Conservation (phyloP, 2,329 filamentous ascomycete genomes). For the Cladophialophora carrionii region DNA sequence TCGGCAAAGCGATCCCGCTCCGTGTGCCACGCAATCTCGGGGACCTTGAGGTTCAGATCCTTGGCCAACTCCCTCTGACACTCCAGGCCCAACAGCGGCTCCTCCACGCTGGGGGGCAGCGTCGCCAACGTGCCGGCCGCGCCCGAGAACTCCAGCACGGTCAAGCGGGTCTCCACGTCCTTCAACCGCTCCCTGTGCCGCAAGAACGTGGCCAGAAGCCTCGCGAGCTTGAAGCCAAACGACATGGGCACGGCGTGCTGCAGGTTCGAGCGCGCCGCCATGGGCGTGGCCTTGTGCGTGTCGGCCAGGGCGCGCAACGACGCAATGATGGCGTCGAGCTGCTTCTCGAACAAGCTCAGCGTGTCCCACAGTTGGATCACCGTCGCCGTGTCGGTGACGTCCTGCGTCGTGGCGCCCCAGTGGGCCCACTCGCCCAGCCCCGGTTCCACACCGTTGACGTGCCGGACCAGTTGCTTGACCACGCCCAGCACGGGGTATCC, state of each 20-base stretch:
- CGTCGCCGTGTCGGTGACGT: constrained; percentile 38
- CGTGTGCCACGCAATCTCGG: constrained; percentile 37
- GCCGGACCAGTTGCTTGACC: constrained; percentile 36
- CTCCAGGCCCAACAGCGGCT: constrained; percentile 30
- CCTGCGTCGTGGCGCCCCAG: constrained; percentile 39
- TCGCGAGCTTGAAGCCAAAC: constrained; percentile 37
- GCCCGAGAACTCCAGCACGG: constrained; percentile 37
- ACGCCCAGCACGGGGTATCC: constrained; percentile 37
- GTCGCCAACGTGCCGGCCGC: constrained; percentile 37
- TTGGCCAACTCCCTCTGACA: constrained; percentile 36
- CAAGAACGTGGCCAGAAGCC: constrained; percentile 35
- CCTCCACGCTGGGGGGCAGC: constrained; percentile 27
- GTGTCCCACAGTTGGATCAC: constrained; percentile 38
- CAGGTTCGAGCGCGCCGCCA: constrained; percentile 37
- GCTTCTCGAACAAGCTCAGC: constrained; percentile 31
- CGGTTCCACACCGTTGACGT: constrained; percentile 32
- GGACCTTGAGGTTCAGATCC: constrained; percentile 33
- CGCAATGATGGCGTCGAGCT: constrained; percentile 29
- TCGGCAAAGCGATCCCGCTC: constrained; percentile 37
- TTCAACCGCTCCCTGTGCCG: constrained; percentile 34
- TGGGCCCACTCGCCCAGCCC: constrained; percentile 36
- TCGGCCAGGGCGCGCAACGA: constrained; percentile 26
- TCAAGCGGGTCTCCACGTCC: constrained; percentile 29
- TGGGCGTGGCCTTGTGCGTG: constrained; percentile 34
- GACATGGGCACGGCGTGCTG: constrained; percentile 38